Conservation (phyloP, 768 basidiomycete species). For the Pleurotus cornucopiae region DNA sequence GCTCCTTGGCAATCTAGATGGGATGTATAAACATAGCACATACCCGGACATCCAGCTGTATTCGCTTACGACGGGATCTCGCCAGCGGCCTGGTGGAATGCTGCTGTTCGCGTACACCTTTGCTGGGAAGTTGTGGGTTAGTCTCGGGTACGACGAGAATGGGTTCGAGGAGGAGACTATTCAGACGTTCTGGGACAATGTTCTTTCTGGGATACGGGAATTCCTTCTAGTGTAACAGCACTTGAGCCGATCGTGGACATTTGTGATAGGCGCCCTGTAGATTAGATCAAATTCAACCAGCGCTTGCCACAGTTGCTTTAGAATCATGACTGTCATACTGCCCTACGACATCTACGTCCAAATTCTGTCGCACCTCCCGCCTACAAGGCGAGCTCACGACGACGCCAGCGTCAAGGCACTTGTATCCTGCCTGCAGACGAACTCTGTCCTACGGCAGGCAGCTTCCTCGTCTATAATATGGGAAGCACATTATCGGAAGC, state of each 20-base stretch:
- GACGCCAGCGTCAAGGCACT: slow-evolving; percentile 28
- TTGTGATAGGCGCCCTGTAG: neutral
- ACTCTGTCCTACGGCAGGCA: slow-evolving; percentile 37
- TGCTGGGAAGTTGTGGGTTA: slow-evolving; percentile 71
- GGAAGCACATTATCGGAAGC: slow-evolving; percentile 46
- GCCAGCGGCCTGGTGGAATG: slow-evolving; percentile 77
- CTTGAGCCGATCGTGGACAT: neutral
- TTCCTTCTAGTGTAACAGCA: slow-evolving; percentile 33
- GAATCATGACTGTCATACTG: slow-evolving; percentile 6
- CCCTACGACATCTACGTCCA: slow-evolving; percentile 26
- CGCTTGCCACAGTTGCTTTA: neutral
- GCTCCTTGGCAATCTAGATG: slow-evolving; percentile 81
- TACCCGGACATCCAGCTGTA: slow-evolving; percentile 61
- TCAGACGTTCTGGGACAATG: slow-evolving; percentile 62
- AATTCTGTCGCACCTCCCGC: slow-evolving; percentile 19
- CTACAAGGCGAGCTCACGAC: slow-evolving; percentile 13
- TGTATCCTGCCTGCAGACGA: slow-evolving; percentile 33
- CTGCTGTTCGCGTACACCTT: slow-evolving; percentile 82
- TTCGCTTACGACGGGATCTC: slow-evolving; percentile 76
- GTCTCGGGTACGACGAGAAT: slow-evolving; percentile 75
- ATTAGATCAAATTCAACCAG: neutral
- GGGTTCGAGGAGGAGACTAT: slow-evolving; percentile 64
- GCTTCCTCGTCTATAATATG: slow-evolving; percentile 40
- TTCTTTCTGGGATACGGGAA: slow-evolving; percentile 52
- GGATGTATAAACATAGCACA: slow-evolving; percentile 65